Evolutionary conservation across 2,329 filamentous ascomycete genomes (phyloP).

Genomic region (Fusarium sp.): DNA sequence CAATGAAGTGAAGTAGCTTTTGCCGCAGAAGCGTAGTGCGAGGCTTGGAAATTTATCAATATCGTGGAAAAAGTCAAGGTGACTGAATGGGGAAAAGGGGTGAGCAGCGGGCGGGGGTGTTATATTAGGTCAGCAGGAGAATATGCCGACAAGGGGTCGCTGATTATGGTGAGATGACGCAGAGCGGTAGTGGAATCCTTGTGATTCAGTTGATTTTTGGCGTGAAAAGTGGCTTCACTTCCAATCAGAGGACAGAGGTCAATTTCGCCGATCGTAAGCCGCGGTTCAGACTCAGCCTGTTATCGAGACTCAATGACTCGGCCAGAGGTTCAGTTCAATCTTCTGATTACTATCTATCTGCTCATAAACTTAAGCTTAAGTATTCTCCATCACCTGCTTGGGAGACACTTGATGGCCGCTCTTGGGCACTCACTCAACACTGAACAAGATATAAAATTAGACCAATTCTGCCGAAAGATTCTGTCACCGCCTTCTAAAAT

Average conservation of each 20-base stretch:
- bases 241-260: not conserved
- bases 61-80: slow-evolving; percentile 2
- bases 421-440: slow-evolving; percentile 4
- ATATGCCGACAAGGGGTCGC: not conserved
- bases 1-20: not conserved
- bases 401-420: not conserved
- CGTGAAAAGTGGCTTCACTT: not conserved
- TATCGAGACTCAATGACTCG: not conserved
- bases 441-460: not conserved
- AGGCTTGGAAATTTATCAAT: slow-evolving; percentile 12
- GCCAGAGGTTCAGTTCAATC: not conserved
- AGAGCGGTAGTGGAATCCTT: not conserved
- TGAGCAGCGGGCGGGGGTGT: not conserved
- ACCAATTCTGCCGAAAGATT: slow-evolving; percentile 1
- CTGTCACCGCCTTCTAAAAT: not conserved
- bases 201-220: not conserved
- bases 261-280: slow-evolving; percentile 1
- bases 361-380: not conserved
- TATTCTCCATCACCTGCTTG: not conserved
- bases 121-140: slow-evolving; percentile 32
- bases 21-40: slow-evolving; percentile 2
- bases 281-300: not conserved
- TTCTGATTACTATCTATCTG: not conserved
- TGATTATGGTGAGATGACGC: slow-evolving; percentile 4
- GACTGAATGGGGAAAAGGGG: slow-evolving; percentile 39